Percentiles rank a stretch among this genome's conserved stretches.
These are phyloP conservation scores for Amaranthus tricolor DNA, from an alignment of 179 eudicot species.

Conservation along the genomic window DNA sequence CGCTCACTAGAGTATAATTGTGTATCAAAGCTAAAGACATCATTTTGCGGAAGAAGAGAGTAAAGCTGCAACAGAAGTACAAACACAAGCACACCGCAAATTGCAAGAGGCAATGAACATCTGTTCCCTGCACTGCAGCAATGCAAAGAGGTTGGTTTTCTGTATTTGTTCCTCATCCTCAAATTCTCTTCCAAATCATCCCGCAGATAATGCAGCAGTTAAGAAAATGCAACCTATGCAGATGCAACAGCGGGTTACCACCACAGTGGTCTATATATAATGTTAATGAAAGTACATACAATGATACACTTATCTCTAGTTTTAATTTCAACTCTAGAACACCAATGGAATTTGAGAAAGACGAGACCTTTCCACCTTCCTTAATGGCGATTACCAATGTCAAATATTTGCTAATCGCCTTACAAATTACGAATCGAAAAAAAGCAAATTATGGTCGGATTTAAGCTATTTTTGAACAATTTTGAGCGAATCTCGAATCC, in stretches of 20 bases:
- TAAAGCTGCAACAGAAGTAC: constrained; percentile 64
- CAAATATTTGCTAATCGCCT: too few species aligned
- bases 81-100: constrained; percentile 64
- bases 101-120: constrained; percentile 46
- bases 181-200: constrained; percentile 54
- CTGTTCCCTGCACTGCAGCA: constrained; percentile 89
- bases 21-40: constrained; percentile 29
- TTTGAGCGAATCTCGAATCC: too few species aligned
- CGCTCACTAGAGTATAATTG: constrained; percentile 29
- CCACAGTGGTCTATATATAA: constrained; percentile 26
- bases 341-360: not conserved
- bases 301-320: not conserved
- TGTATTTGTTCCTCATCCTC: constrained; percentile 85
- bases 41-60: constrained; percentile 44
- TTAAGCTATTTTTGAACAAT: too few species aligned
- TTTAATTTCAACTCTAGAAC: not conserved
- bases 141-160: constrained; percentile 80
- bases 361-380: not conserved
- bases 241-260: constrained; percentile 46
- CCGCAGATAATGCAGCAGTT: constrained; percentile 55
- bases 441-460: too few species aligned
- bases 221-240: constrained; percentile 68
- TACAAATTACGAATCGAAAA: too few species aligned
- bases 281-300: constrained; percentile 1
- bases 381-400: not conserved